Evolutionary conservation across 2,329 filamentous ascomycete genomes (phyloP), one percentile per base, ranked within the genome.

Genomic region (Tolypocladium tundrense): DNA sequence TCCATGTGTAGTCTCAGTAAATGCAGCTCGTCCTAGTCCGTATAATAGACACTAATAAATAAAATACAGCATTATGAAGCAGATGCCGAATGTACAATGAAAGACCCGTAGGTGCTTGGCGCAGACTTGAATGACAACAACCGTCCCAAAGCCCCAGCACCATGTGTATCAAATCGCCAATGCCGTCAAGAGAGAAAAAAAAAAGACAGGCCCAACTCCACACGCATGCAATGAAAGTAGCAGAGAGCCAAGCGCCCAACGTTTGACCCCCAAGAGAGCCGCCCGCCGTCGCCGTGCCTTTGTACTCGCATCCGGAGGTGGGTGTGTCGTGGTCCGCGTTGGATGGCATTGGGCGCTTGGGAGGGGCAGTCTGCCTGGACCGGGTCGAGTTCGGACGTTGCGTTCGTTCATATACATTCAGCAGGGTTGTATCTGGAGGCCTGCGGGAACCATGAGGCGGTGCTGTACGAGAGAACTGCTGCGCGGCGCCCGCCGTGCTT

Each of bases 21-120:
- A 51, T 19, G 24, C 40, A 57, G 58, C 35, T 55, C 54, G 48
- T 55, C 42, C 33, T 53, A 27, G 24, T 27, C 24, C 24, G 24
- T 27, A 62, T 61, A 69, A 70, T 72, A 74, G 67, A 73, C 68
- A 75, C 68, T 74, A 73, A 66, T 71, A 70, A 72, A 76, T 71
- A 71, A 72, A 76, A 75, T 77, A 77, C 72, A 75, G 69, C 68
- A 72, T 71, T 72, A 74, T 68, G 70, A 72, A 73, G 68, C 68
- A 71, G 66, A 73, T 69, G 70, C 71, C 65, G 67, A 67, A 69
- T 68, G 64, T 64, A 67, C 67, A 70, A 39, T 39, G 21, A 57
- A 60, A 45, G 57, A 60, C 64, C 63, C 63, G 60, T 62, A 58
- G 58, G 45, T 59, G 61, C 60, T 62, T 56, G 62, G 59, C 58